Evolutionary conservation across 148 eudicot species (phyloP).

Genomic region (Chenopodium suecicum): DNA sequence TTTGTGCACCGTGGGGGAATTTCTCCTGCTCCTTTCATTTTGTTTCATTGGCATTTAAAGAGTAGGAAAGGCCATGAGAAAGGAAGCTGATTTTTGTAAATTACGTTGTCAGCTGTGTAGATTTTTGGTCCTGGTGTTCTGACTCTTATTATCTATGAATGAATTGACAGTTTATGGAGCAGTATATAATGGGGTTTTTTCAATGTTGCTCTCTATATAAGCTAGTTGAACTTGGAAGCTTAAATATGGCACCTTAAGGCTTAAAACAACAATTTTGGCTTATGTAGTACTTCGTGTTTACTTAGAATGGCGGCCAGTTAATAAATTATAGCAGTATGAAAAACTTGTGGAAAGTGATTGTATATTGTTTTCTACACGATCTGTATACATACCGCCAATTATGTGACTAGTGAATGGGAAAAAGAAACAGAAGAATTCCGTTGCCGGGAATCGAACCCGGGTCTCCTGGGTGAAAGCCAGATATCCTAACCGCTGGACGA

Average conservation of each 20-base stretch:
- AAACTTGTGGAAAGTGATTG: too few relatives aligned
- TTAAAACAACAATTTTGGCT: too few relatives aligned
- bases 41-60: constrained; percentile 21
- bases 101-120: not conserved
- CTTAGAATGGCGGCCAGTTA: too few relatives aligned
- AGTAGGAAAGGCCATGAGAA: constrained; percentile 22
- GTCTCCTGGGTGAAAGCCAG: constrained; percentile 89
- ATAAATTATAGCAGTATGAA: too few relatives aligned
- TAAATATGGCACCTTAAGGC: too few relatives aligned
- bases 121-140: constrained; percentile 14
- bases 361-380: too few relatives aligned
- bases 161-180: not conserved
- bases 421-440: constrained; percentile 27
- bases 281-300: too few relatives aligned
- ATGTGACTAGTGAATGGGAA: too few relatives aligned
- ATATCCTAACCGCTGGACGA: constrained; percentile 92
- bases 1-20: not conserved
- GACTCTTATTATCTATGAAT: constrained; percentile 5
- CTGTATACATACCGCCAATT: too few relatives aligned
- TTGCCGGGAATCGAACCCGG: constrained; percentile 85
- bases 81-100: constrained; percentile 27
- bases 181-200: not conserved
- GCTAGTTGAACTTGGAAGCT: too few relatives aligned
- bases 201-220: not conserved
- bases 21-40: constrained; percentile 31